Evolutionary conservation across 2,329 filamentous ascomycete species (phyloP).

Genomic region (Verticillium nubilum): DNA sequence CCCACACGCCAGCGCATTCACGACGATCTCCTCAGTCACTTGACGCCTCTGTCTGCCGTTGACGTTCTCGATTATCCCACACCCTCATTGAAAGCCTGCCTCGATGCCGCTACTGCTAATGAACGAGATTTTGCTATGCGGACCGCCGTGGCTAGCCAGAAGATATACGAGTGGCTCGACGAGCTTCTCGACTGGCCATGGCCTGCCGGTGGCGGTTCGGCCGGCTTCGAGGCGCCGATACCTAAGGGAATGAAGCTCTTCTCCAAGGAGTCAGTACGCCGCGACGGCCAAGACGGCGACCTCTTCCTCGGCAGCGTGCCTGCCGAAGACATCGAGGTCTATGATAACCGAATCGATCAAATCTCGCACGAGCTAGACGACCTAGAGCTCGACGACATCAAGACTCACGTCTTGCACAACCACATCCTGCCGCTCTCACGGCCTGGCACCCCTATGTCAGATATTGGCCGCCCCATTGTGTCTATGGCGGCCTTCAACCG

Average conservation of each 20-base stretch:
- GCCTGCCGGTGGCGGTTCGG: conserved; percentile 41
- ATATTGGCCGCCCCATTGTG: conserved; percentile 34
- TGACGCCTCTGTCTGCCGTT: conserved; percentile 56
- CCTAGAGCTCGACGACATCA: conserved; percentile 79
- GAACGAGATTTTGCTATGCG: conserved; percentile 69
- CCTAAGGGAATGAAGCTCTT: conserved; percentile 11
- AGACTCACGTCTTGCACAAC: conserved; percentile 77
- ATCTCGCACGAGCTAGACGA: conserved; percentile 66
- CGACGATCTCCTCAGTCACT: conserved; percentile 56
- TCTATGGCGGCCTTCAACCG: conserved; percentile 53
- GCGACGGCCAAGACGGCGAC: conserved; percentile 15
- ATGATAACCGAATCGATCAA: conserved; percentile 68
- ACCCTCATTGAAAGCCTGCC: conserved; percentile 49
- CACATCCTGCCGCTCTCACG: conserved; percentile 62
- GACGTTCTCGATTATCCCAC: conserved; percentile 52
- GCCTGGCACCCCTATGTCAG: conserved; percentile 39
- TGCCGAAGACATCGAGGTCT: conserved; percentile 55
- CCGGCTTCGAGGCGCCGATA: conserved; percentile 48
- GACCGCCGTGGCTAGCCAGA: conserved; percentile 64
- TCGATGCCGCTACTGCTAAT: conserved; percentile 55
- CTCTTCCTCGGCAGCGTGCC: conserved; percentile 67
- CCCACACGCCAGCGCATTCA: conserved; percentile 38
- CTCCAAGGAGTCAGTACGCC: conserved; percentile 16
- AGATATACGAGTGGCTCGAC: conserved; percentile 65
- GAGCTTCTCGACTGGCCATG: conserved; percentile 61